Evolutionary conservation across 495 filamentous ascomycete genomes (phyloP), one percentile per base, ranked within the genome.

Genomic region (Aspergillus avenaceus): DNA sequence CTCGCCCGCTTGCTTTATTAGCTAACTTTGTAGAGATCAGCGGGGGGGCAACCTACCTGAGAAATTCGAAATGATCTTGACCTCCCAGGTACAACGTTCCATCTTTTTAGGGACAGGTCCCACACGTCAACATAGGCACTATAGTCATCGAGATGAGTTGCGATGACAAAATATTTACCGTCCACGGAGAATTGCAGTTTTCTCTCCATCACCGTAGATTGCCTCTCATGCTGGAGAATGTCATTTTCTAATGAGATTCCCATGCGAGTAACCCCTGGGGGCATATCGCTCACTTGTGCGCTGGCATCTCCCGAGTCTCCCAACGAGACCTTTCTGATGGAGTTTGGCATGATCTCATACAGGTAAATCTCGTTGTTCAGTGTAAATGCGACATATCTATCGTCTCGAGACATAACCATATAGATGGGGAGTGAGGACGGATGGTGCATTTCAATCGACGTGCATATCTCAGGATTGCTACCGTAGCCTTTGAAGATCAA

Each of bases 351-450:
- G 8, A 63, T 51, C 28, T 64, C 54, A 43, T 64, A 64, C 0
- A 60, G 42, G 19, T 51, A 53, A 25, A 64, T 45, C 19, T 60
- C 42, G n/a, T 60, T 52, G 32, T 59, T 52, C 27, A 64, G 38
- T 2, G 57, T 54, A 22, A 64, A 58, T 3, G 61, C 61, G 13
- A 64, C 52, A 29, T 58, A 60, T 51, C 44, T 31, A 41, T 64
- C 61, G 26, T 64, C 50, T 8, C 61, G 61, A 31, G 61, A 64
- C 54, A 64, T 60, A 8, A 53, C 55, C 54, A 64, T 64, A 41
- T 47, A 56, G 22, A 48, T 54, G 9, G 46, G 47, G 9, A 52
- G 47, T 18, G 51, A 25, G 11, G 52, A 52, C 5, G 14, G 52
- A 19, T 50, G 38, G 8, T 49, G 47, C 1, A 53, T 48, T n/a